Percentiles rank a stretch among this genome's conserved stretches.
Evolutionary conservation across 805 yeast genomes (phyloP).

Genomic region (Saccharomycopsis synnaedendra): DNA sequence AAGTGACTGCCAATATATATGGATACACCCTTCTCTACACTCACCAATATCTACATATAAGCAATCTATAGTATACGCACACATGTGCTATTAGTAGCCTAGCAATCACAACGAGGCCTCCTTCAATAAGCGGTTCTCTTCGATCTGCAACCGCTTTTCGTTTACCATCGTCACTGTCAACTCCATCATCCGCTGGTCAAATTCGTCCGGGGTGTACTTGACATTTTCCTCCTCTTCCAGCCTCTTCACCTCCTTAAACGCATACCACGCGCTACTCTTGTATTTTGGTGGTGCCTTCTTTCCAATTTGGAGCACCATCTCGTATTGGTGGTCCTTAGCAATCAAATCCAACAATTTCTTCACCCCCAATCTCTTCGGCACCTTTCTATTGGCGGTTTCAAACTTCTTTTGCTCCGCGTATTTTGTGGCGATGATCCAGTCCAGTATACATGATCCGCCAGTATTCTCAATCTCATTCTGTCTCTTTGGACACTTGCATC

Average conservation of each 20-base stretch:
- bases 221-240: slow-evolving; percentile 9
- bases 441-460: slow-evolving; percentile 36
- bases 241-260: slow-evolving; percentile 6
- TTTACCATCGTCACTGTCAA: slow-evolving; percentile 7
- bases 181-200: slow-evolving; percentile 10
- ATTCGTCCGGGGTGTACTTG: slow-evolving; percentile 9
- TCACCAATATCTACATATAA: too few relatives aligned
- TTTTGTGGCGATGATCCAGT: slow-evolving; percentile 31
- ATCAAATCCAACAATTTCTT: slow-evolving; percentile 20
- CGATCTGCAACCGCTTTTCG: slow-evolving; percentile 1
- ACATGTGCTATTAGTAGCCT: too few relatives aligned
- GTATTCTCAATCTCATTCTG: slow-evolving; percentile 46
- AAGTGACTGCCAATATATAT: too few relatives aligned
- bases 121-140: slow-evolving; percentile 6
- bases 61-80: too few relatives aligned
- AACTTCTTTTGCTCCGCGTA: slow-evolving; percentile 19
- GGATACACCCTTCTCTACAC: too few relatives aligned
- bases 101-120: background rate
- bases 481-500: slow-evolving; percentile 67
- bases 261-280: slow-evolving; percentile 9
- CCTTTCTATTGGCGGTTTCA: slow-evolving; percentile 8
- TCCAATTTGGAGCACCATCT: background rate
- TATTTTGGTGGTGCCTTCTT: slow-evolving; percentile 11
- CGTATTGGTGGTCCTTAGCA: slow-evolving; percentile 21
- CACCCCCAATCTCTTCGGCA: slow-evolving; percentile 7